Base-by-base conservation (phyloP, 768 basidiomycete species). In the Dioszegia crocea region DNA sequence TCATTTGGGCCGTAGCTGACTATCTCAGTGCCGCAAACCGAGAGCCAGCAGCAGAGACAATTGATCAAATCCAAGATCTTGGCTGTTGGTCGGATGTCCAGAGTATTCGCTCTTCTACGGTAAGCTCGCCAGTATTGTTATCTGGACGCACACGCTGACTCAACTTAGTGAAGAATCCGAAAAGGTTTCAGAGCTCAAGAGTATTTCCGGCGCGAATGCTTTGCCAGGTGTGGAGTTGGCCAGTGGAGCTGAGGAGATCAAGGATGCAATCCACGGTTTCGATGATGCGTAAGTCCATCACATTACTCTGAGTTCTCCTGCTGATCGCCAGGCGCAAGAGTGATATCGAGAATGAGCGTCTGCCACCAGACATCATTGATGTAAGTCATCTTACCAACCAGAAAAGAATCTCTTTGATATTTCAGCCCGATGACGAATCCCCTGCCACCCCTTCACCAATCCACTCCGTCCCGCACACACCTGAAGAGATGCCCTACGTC, bases 41-140 rank as follows among this genome's bases (percentile, higher is more conserved):
- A 94, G 75, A 86, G 91, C 56, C 83, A 53, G 26, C 51, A 53
- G 33, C 51, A 53, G 38, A 39, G 91, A 70, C 88, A 89, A 74
- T 81, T 89, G 61, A 96, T 99, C 82, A 96, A 93, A 81, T 94
- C 89, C 81, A 99, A 98, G 83, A 98, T 99, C 63, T 84, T 97
- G 79, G 92, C 92, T 50, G 91, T 99, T 38, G 96, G 94, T 31
- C 83, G 92, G 63, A 93, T 99, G 89, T 87, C 92, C 12, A 83
- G 92, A 44, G 91, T 99, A 27, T 98, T 99, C 79, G 88, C 93
- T 3, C 82, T 99, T 31, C 85, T 99, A 59, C 88, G 93, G 91
- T 94, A 57, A 60, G 87, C 80, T 45, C n/a, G n/a, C n/a, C 19
- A 30, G 29, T 50, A 26, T 12, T 24, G 27, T 43, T 19, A 12